These are phyloP conservation scores for Carex parvula DNA, from an alignment of 176 grass and related monocot species.

Conservation along the genomic window DNA sequence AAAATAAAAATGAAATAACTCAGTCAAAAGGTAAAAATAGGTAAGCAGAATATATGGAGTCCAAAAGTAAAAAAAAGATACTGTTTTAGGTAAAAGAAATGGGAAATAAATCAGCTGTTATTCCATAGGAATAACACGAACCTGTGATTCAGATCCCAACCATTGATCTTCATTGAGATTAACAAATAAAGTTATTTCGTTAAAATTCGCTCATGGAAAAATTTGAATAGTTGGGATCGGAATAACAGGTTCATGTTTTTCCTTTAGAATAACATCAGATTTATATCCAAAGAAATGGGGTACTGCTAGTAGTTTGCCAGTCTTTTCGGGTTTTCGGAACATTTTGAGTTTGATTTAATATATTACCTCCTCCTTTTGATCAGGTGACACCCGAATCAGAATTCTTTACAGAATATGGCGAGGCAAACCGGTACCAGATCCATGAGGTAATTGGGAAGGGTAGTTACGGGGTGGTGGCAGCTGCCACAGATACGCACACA, in stretches of 20 bases:
- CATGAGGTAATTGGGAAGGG: conserved; percentile 74
- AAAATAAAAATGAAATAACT: background rate
- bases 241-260: too few species aligned
- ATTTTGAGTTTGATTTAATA: background rate
- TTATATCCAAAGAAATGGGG: background rate
- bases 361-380: background rate
- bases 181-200: too few species aligned
- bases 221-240: too few species aligned
- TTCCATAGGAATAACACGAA: too few species aligned
- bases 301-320: background rate
- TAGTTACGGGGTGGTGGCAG: conserved; percentile 67
- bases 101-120: background rate
- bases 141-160: too few species aligned
- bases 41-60: background rate
- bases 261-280: too few species aligned
- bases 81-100: background rate
- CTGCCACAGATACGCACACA: conserved; percentile 52
- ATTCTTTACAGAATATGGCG: conserved; percentile 79
- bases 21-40: background rate
- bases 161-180: too few species aligned
- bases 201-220: too few species aligned
- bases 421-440: conserved; percentile 57
- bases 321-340: background rate
- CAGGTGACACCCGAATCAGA: conserved; percentile 43
- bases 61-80: background rate